Conservation (phyloP, 2,329 filamentous ascomycete species). For the Beauveria bassiana region DNA sequence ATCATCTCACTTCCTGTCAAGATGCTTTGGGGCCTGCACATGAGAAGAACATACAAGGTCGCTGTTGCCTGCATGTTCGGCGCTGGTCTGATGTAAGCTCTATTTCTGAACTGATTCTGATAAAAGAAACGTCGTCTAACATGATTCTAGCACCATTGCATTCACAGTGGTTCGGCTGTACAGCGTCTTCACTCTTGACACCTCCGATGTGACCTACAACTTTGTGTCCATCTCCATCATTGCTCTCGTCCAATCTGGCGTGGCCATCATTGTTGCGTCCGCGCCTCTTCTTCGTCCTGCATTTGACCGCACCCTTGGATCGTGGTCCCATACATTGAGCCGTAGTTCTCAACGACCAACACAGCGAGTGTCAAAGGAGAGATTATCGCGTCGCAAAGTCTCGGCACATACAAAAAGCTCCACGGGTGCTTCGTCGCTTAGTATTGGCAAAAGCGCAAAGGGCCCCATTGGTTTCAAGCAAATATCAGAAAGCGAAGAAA, state of each 20-base stretch:
- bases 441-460: not conserved
- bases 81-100: slow-evolving; percentile 14
- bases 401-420: not conserved
- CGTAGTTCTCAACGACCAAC: not conserved
- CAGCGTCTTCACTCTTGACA: slow-evolving; percentile 15
- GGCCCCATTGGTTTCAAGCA: slow-evolving; percentile 10
- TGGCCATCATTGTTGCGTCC: slow-evolving; percentile 16
- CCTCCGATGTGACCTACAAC: slow-evolving; percentile 14
- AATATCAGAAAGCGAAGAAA: slow-evolving; percentile 16
- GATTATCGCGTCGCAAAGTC: not conserved
- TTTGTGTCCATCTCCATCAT: slow-evolving; percentile 13
- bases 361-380: not conserved
- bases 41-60: slow-evolving; percentile 14
- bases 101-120: too few species aligned
- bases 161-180: slow-evolving; percentile 15
- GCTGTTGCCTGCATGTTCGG: slow-evolving; percentile 15
- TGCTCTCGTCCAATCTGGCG: slow-evolving; percentile 13
- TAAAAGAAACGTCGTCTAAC: not conserved
- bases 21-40: slow-evolving; percentile 13
- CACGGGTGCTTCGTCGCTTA: not conserved
- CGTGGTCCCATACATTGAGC: slow-evolving; percentile 5
- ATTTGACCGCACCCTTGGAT: slow-evolving; percentile 14
- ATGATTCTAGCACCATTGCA: slow-evolving; percentile 12
- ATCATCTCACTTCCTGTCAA: slow-evolving; percentile 15
- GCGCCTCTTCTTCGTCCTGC: slow-evolving; percentile 15